A percentile compares a stretch with the other conserved stretches of the same genome.
Evolutionary conservation across 768 basidiomycete genomes (phyloP).

Genomic region (Suillus clintonianus): DNA sequence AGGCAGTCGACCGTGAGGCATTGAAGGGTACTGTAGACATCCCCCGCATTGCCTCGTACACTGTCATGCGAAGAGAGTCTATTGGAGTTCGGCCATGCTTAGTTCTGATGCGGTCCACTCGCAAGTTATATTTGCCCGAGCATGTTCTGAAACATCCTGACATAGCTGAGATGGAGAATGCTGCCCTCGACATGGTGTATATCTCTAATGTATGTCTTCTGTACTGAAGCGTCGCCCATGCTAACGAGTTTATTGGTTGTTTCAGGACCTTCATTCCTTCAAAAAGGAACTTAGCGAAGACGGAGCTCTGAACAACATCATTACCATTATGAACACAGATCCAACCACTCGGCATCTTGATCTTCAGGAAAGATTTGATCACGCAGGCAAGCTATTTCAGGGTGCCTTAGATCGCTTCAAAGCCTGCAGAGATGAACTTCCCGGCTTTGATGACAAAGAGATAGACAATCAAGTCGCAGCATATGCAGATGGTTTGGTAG

Average conservation of each 20-base stretch:
- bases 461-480: slow-evolving; percentile 8
- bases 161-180: slow-evolving; percentile 26
- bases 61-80: slow-evolving; percentile 28
- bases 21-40: slow-evolving; percentile 13
- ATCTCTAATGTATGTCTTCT: slow-evolving; percentile 17
- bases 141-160: slow-evolving; percentile 20
- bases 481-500: slow-evolving; percentile 20
- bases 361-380: slow-evolving; percentile 21
- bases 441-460: slow-evolving; percentile 12
- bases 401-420: slow-evolving; percentile 12
- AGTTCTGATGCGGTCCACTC: slow-evolving; percentile 18
- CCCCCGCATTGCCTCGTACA: slow-evolving; percentile 26
- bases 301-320: slow-evolving; percentile 22
- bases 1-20: slow-evolving; percentile 29
- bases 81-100: slow-evolving; percentile 21
- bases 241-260: background rate
- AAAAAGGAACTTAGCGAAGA: slow-evolving; percentile 23
- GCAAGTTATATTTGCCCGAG: slow-evolving; percentile 26
- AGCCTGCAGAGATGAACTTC: slow-evolving; percentile 14
- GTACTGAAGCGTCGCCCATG: background rate
- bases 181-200: slow-evolving; percentile 15
- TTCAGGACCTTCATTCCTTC: slow-evolving; percentile 27
- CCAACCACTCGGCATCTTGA: slow-evolving; percentile 10
- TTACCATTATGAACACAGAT: slow-evolving; percentile 20
- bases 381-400: slow-evolving; percentile 13